Evolutionary conservation across 176 grass and related monocot species (phyloP), one percentile per base, ranked within the genome.

Genomic region (Cenchrus purpureus): DNA sequence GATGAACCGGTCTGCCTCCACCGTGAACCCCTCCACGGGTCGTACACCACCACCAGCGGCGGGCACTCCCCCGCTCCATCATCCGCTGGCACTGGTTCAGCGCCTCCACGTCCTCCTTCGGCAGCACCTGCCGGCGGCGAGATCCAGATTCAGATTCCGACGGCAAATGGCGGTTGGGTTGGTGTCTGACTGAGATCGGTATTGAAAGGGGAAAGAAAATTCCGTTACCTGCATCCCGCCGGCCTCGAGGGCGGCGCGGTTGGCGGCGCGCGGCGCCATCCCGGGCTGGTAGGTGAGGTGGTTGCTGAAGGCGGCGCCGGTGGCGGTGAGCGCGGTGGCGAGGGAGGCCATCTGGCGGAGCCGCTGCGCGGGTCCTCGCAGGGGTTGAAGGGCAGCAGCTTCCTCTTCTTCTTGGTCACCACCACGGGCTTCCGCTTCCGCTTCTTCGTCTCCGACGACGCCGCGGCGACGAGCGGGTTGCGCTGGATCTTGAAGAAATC

Each of bases 401-500:
- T 89, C 62, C 86, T 91, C 79, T 89, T 97, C 86, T 90, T 98
- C 87, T 94, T 96, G 16, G 88, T 43, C 50, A 84, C 88, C 52
- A 86, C 74, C 28, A 86, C 70, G 0, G 16, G 28, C 89, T 78
- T 96, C 66, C 90, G 85, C 86, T 91, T 94, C 81, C 94, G 71
- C 71, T 94, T 96, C 86, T 80, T 89, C 61, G 60, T 29, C 14
- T 86, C 89, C 40, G 54, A 2, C 65, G 65, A 49, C 86, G 0
- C 19, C 2, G 67, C 72, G 2, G 7, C n/a, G 2, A 14, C n/a
- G 2, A 28, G 48, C 29, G 85, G 67, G 3, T n/a, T 22, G 17
- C 93, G 81, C 65, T 94, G 88, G 86, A 99, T 99, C 87, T 91
- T 91, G 90, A 99, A 99, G 88, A 99, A 99, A 75, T 99, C 91